A percentile compares a stretch with the other conserved stretches of the same genome.
Evolutionary conservation across 1,139 yeast species (phyloP).

Genomic region (Eremothecium cymbalariae): DNA sequence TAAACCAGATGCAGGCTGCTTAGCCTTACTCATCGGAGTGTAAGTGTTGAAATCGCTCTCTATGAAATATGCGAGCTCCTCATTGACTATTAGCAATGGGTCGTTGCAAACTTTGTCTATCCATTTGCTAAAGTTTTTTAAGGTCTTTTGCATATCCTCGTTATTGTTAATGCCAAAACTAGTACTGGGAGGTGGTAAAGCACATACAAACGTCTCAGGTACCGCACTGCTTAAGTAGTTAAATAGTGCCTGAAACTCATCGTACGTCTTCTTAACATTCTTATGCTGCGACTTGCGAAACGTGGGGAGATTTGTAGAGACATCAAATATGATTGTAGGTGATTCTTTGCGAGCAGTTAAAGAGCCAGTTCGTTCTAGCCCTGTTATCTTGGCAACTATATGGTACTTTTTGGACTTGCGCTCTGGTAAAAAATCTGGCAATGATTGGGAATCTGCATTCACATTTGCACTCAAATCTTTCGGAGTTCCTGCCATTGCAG

Average conservation of each 20-base stretch:
- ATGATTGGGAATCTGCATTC: not conserved
- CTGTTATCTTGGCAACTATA: constrained; percentile 30
- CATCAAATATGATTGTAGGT: constrained; percentile 33
- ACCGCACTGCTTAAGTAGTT: constrained; percentile 71
- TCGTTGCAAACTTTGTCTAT: constrained; percentile 63
- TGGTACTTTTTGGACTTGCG: constrained; percentile 21
- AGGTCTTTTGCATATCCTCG: constrained; percentile 60
- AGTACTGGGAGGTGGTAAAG: constrained; percentile 66
- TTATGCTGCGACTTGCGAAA: constrained; percentile 65
- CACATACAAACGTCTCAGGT: constrained; percentile 89
- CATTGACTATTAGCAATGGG: constrained; percentile 76
- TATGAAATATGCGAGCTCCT: constrained; percentile 78
- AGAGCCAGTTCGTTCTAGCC: constrained; percentile 34
- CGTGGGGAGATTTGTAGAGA: constrained; percentile 55
- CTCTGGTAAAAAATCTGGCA: constrained; percentile 20
- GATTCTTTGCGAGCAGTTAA: constrained; percentile 33
- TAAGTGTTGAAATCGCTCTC: constrained; percentile 80
- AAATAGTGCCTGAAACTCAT: constrained; percentile 69
- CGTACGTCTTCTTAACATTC: constrained; percentile 72
- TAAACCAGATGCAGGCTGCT: constrained; percentile 65
- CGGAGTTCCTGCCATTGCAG: not conserved
- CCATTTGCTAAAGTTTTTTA: constrained; percentile 72
- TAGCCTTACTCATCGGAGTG: constrained; percentile 51
- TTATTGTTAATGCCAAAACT: constrained; percentile 78
- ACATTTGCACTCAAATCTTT: not conserved